Conservation (phyloP, 2,329 filamentous ascomycete species). For the Pseudogymnoascus sp. region DNA sequence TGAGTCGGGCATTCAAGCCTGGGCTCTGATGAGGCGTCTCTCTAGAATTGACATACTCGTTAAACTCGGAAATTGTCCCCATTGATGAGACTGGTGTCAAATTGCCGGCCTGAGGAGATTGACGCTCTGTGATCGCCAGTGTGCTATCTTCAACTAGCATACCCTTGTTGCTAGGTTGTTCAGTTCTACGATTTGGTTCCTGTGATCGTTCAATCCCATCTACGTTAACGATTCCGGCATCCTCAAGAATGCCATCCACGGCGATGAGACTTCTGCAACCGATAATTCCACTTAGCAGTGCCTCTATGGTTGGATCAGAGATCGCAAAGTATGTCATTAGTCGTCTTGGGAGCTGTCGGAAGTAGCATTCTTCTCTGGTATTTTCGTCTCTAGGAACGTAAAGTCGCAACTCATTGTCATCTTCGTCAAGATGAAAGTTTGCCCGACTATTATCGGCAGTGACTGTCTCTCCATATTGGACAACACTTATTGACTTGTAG, state of each 20-base stretch:
- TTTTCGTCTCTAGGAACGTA: conserved; percentile 14
- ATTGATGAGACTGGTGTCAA: not conserved
- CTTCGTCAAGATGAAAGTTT: conserved; percentile 15
- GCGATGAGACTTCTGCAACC: conserved; percentile 9
- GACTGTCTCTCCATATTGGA: conserved; percentile 10
- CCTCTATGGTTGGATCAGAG: conserved; percentile 2
- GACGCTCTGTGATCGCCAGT: not conserved
- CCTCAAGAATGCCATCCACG: conserved; percentile 8
- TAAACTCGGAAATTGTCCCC: not conserved
- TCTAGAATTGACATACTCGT: not conserved
- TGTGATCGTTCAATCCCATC: conserved; percentile 1
- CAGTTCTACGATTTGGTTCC: not conserved
- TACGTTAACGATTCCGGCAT: conserved; percentile 9
- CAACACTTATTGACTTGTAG: conserved; percentile 7
- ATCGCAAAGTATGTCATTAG: conserved; percentile 4
- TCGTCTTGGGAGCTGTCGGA: conserved; percentile 6
- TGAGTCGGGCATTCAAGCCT: not conserved
- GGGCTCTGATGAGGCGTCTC: not conserved
- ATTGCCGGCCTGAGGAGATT: not conserved
- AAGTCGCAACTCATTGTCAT: conserved; percentile 10
- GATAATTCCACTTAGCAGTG: conserved; percentile 9
- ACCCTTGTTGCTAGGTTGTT: not conserved
- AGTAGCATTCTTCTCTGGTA: conserved; percentile 11
- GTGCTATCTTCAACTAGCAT: not conserved
- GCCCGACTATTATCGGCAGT: conserved; percentile 10